Conservation (phyloP, 129 eudicot species). For the Silybum marianum region DNA sequence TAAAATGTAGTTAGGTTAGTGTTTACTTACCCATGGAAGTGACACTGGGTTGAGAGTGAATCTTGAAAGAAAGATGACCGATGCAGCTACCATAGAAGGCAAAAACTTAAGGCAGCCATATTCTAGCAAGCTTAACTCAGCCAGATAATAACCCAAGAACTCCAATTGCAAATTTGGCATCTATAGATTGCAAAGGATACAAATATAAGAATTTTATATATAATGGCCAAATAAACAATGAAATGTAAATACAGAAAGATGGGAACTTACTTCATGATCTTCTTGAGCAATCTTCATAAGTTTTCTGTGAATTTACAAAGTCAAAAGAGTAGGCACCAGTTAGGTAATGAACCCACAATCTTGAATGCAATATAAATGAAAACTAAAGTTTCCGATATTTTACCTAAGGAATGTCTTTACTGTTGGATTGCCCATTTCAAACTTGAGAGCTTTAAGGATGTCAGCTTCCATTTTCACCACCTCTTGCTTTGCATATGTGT, state of each 20-base stretch:
- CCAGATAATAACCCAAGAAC: conserved; percentile 62
- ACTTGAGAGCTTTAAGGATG: conserved; percentile 57
- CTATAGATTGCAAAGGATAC: conserved; percentile 30
- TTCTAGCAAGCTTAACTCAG: conserved; percentile 79
- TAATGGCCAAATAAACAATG: not conserved
- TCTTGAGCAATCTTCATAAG: conserved; percentile 55
- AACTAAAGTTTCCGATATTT: not conserved
- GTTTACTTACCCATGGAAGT: conserved; percentile 68
- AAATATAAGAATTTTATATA: conserved; percentile 8
- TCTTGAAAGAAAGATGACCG: conserved; percentile 69
- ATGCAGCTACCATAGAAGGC: conserved; percentile 82
- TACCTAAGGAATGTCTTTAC: conserved; percentile 72
- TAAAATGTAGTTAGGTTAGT: not conserved
- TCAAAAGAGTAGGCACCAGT: not conserved
- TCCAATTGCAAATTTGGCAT: conserved; percentile 45
- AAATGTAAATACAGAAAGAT: not conserved
- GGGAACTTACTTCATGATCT: conserved; percentile 39
- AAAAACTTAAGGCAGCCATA: conserved; percentile 70
- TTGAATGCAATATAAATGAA: not conserved
- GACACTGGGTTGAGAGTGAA: conserved; percentile 52
- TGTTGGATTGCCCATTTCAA: conserved; percentile 79
- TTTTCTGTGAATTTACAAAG: conserved; percentile 41
- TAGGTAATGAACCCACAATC: not conserved
- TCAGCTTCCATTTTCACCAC: conserved; percentile 86
- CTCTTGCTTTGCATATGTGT: conserved; percentile 62